phyloP scores from a whole-genome alignment of 2,329 filamentous ascomycete species.

The Harringtonia lauricola region DNA sequence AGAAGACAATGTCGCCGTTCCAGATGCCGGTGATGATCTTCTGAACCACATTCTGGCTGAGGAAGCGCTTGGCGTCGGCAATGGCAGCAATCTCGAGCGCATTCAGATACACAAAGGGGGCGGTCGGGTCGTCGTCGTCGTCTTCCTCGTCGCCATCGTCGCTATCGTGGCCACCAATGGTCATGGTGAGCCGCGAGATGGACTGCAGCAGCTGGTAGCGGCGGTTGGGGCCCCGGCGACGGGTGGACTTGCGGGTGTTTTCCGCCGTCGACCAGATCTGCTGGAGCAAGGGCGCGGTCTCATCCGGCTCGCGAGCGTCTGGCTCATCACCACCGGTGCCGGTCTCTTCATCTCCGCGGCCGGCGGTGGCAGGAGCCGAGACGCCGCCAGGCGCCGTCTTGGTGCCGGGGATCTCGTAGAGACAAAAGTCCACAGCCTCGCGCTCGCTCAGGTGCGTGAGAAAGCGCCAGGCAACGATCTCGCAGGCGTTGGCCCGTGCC shows the following conservation, averaged over 20 bases:
- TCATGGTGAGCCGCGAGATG: constrained; percentile 43
- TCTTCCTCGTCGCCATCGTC: constrained; percentile 32
- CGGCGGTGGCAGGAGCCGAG: constrained; percentile 1
- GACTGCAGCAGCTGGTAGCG: constrained; percentile 40
- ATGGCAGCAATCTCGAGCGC: constrained; percentile 80
- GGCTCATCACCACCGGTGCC: background rate
- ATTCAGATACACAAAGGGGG: constrained; percentile 68
- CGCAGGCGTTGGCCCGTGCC: constrained; percentile 61
- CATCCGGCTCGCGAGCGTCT: constrained; percentile 4
- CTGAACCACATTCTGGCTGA: constrained; percentile 71
- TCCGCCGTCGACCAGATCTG: constrained; percentile 6
- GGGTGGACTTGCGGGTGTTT: background rate
- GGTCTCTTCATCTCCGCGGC: constrained; percentile 9
- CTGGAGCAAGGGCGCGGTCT: constrained; percentile 8
- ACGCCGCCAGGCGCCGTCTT: constrained; percentile 14
- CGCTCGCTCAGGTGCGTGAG: constrained; percentile 59
- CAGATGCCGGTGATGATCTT: constrained; percentile 77
- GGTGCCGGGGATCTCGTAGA: constrained; percentile 55
- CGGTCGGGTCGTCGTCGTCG: constrained; percentile 49
- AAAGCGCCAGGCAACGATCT: constrained; percentile 74
- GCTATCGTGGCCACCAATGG: constrained; percentile 29
- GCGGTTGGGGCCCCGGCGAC: constrained; percentile 26
- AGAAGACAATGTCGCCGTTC: constrained; percentile 80
- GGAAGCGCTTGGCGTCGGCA: constrained; percentile 71
- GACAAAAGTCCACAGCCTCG: constrained; percentile 63